Evolutionary conservation across 345 rosid genomes (phyloP).

Genomic region (Salix koriyanagi): DNA sequence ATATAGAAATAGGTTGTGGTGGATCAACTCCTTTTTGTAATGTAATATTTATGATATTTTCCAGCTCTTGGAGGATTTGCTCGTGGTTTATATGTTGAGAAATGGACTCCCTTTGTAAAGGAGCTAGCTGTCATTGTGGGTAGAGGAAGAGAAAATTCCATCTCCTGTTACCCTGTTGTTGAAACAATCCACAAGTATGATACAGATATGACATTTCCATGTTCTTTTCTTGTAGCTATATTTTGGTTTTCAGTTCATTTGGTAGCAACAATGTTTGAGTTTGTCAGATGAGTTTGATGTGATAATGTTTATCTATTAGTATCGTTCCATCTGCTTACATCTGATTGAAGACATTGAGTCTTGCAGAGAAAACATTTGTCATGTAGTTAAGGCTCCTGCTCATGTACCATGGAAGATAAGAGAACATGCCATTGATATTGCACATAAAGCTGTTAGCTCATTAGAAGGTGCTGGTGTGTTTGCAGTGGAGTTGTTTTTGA

Average conservation of each 20-base stretch:
- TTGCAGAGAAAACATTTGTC: conserved; percentile 89
- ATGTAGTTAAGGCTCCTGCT: conserved; percentile 92
- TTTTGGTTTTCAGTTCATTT: background rate
- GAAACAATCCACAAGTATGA: conserved; percentile 89
- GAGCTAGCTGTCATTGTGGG: conserved; percentile 94
- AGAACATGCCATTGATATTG: conserved; percentile 79
- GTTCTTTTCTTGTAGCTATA: background rate
- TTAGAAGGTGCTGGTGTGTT: conserved; percentile 94
- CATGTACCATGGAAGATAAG: conserved; percentile 72
- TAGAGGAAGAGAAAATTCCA: conserved; percentile 81
- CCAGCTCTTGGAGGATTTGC: conserved; percentile 83
- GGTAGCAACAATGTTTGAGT: background rate
- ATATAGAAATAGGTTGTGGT: background rate
- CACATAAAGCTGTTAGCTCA: conserved; percentile 69
- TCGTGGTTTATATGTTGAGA: conserved; percentile 84
- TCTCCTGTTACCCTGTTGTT: conserved; percentile 82
- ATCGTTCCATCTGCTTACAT: background rate
- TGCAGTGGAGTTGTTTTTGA: conserved; percentile 92
- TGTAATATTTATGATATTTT: background rate
- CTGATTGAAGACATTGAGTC: conserved; percentile 12
- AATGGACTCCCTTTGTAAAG: conserved; percentile 91
- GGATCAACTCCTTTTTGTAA: background rate
- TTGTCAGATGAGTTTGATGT: background rate
- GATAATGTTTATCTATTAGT: background rate
- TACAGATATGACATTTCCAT: background rate